Evolutionary conservation across 2,329 filamentous ascomycete genomes (phyloP).

Genomic region (Colletotrichum agaves): DNA sequence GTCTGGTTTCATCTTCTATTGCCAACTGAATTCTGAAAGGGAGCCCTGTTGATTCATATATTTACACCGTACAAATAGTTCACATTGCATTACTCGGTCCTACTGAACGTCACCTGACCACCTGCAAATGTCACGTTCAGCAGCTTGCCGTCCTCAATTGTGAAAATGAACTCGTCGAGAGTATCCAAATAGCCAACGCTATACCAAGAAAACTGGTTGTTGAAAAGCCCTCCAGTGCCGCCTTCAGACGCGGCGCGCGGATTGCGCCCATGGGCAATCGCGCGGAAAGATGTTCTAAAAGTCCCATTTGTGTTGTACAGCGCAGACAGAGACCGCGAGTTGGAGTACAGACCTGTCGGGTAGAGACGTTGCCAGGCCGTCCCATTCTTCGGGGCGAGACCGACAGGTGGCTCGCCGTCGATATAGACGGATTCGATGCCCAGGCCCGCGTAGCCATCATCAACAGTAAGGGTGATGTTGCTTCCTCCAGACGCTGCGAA

Average conservation of each 20-base stretch:
- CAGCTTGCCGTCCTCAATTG: neutral
- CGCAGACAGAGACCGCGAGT: neutral
- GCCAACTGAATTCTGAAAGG: no score
- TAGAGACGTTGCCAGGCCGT: neutral
- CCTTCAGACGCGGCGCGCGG: neutral
- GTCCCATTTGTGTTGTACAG: neutral
- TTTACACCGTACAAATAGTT: no score
- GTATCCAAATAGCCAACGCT: neutral
- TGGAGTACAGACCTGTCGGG: neutral
- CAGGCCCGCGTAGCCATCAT: slow-evolving; percentile 23
- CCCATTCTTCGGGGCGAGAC: no score
- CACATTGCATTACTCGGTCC: neutral
- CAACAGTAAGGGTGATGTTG: neutral
- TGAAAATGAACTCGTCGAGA: neutral
- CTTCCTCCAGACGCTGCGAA: slow-evolving; percentile 17
- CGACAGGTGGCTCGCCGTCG: neutral
- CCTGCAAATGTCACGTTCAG: neutral
- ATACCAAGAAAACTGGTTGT: neutral
- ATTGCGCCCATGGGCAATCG: fast-evolving
- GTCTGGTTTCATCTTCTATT: no score
- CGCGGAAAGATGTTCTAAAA: neutral
- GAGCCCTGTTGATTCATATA: no score
- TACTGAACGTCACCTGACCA: neutral
- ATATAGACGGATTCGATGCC: neutral
- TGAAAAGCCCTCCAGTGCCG: neutral